These are phyloP conservation scores for Ordospora pajunii DNA, from an alignment of 371 early-diverging fungal species.

Conservation along the genomic window DNA sequence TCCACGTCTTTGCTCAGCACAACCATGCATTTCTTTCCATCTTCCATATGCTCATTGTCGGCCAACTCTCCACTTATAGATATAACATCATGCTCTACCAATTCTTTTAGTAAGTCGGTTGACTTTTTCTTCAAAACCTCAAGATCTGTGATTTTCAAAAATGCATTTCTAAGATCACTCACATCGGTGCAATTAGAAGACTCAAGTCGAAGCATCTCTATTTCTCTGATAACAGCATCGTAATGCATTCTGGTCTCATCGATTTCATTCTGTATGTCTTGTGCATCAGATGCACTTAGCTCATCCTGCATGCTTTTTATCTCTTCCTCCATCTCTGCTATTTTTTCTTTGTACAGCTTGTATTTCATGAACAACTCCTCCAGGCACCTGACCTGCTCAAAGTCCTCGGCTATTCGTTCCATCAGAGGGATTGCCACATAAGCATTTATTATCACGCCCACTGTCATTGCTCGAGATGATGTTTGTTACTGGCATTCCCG, in stretches of 20 bases:
- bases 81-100: background rate
- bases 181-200: slow-evolving; percentile 5
- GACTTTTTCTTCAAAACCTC: background rate
- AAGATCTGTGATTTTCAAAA: slow-evolving; percentile 1
- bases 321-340: background rate
- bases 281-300: background rate
- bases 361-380: background rate
- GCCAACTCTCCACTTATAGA: background rate
- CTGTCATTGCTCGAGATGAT: background rate
- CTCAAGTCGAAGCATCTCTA: background rate
- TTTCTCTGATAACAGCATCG: background rate
- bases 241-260: background rate
- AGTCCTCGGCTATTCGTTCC: slow-evolving; percentile 17
- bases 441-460: no score
- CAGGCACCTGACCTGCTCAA: background rate
- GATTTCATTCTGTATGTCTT: background rate
- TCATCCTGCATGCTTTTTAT: background rate
- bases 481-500: background rate
- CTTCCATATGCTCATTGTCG: background rate
- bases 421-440: background rate
- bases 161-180: background rate
- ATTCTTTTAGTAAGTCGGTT: background rate
- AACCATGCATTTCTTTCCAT: background rate
- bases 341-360: background rate
- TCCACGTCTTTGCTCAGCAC: background rate